These are phyloP conservation scores for Vitis hybrid DNA, from an alignment of 177 flowering plant species.

Conservation along the genomic window DNA sequence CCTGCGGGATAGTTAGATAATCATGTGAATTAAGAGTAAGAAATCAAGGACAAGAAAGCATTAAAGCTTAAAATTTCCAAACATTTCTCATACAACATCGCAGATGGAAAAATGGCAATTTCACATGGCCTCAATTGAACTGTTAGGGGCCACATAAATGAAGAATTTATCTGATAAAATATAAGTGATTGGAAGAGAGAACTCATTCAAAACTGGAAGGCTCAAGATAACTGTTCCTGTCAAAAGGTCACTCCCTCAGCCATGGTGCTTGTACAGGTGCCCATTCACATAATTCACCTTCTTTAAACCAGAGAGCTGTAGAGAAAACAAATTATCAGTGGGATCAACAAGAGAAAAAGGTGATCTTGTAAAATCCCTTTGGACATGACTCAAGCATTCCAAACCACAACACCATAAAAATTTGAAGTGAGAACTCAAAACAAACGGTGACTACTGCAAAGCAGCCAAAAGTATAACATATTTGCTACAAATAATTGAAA, in stretches of 20 bases:
- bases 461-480: too few relatives aligned
- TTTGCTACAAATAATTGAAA: neutral
- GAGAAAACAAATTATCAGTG: conserved; percentile 1
- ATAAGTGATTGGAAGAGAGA: neutral
- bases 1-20: too few relatives aligned
- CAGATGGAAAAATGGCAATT: neutral
- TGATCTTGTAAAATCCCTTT: neutral
- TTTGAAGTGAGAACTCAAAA: neutral
- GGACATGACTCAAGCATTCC: neutral
- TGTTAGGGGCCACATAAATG: neutral
- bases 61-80: neutral
- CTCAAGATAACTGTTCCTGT: neutral
- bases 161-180: neutral
- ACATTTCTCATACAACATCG: neutral
- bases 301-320: conserved; percentile 94
- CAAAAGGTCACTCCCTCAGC: conserved; percentile 61
- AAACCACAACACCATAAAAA: too few relatives aligned
- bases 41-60: too few relatives aligned
- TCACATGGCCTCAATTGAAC: neutral
- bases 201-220: conserved; percentile 8
- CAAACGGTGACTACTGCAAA: neutral
- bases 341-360: neutral
- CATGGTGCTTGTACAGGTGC: conserved; percentile 76
- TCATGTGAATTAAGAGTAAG: too few relatives aligned
- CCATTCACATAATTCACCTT: conserved; percentile 86